Evolutionary conservation across 139 green algal species (phyloP).

Genomic region (Monoraphidium neglectum): DNA sequence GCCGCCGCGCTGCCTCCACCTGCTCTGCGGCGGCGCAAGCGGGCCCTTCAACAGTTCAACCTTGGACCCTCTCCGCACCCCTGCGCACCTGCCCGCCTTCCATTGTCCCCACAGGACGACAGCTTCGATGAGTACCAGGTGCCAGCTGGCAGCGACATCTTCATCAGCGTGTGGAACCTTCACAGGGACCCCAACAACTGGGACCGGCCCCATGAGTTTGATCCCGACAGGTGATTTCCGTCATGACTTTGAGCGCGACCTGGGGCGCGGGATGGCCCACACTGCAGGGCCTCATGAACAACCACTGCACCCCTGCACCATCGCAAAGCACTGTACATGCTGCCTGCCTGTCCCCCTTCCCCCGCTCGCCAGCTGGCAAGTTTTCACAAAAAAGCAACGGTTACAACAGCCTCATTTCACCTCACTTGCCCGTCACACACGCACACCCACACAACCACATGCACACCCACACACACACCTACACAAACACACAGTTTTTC

Average conservation of each 20-base stretch:
- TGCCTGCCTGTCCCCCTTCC: neutral
- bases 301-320: neutral
- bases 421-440: neutral
- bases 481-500: neutral
- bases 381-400: neutral
- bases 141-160: slow-evolving; percentile 75
- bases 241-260: too few relatives aligned
- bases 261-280: too few relatives aligned
- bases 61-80: too few relatives aligned
- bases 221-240: too few relatives aligned
- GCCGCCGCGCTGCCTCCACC: neutral
- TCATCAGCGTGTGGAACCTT: slow-evolving; percentile 92
- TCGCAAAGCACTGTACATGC: neutral
- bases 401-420: neutral
- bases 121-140: slow-evolving; percentile 51
- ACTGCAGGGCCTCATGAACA: neutral
- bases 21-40: too few relatives aligned
- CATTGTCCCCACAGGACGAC: slow-evolving; percentile 49
- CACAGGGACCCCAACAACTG: too few relatives aligned
- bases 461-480: neutral
- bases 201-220: too few relatives aligned
- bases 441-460: neutral
- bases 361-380: neutral
- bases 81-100: too few relatives aligned
- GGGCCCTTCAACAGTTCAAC: too few relatives aligned